Evolutionary conservation across 257 asterid genomes (phyloP).

Genomic region (Primulina tabacum): DNA sequence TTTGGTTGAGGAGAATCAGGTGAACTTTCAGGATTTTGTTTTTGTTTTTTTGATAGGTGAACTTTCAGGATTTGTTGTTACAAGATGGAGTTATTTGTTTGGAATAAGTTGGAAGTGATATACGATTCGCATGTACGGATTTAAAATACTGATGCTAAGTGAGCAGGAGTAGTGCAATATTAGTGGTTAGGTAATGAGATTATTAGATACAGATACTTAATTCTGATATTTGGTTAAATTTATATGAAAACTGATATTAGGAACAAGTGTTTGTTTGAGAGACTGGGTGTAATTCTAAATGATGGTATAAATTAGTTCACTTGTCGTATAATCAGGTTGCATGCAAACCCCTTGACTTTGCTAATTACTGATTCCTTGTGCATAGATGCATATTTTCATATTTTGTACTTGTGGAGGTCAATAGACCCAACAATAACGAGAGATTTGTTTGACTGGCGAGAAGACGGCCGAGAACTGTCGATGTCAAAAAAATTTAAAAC

Average conservation of each 20-base stretch:
- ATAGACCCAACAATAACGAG: too few species aligned
- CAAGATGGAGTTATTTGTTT: neutral
- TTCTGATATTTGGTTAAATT: too few species aligned
- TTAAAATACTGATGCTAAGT: neutral
- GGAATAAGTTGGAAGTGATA: neutral
- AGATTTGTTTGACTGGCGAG: too few species aligned
- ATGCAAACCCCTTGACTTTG: neutral
- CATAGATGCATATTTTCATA: too few species aligned
- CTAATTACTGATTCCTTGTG: neutral
- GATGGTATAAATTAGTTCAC: too few species aligned
- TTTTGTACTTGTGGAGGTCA: too few species aligned
- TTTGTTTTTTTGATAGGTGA: neutral
- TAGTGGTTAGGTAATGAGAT: neutral
- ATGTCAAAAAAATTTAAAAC: too few species aligned
- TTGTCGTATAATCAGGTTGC: too few species aligned
- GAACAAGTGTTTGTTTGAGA: too few species aligned
- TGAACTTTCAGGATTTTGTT: neutral
- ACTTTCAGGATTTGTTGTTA: neutral
- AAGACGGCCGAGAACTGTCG: too few species aligned
- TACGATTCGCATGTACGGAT: neutral
- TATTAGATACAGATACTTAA: too few species aligned
- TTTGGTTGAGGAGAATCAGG: neutral
- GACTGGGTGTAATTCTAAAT: too few species aligned
- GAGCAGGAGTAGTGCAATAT: neutral
- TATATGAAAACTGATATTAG: neutral